Evolutionary conservation across 2,329 filamentous ascomycete genomes (phyloP), one percentile per base, ranked within the genome.

Genomic region (Pseudogymnoascus sp.): DNA sequence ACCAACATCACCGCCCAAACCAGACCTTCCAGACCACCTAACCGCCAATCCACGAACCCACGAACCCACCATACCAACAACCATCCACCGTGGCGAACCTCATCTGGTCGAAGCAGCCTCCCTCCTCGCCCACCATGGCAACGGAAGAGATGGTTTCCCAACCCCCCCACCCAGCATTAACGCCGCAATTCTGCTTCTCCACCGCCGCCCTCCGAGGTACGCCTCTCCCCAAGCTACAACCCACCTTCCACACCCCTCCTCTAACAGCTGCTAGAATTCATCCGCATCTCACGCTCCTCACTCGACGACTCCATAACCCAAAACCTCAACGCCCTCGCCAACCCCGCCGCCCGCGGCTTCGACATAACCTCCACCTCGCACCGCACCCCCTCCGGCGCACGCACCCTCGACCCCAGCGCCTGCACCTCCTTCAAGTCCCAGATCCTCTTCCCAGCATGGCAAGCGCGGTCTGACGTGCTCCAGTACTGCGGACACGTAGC

Each of bases 251-350:
- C 19, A 54, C 14, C 34, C 14, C 10, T 48, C 39, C 7, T 16
- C 48, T 51, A 62, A 43, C 61, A 62, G 4, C 39, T 57, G 2
- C 37, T 34, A 96, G 95, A 96, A 75, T 99, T 99, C 75, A 83
- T 99, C 21, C 90, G 92, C 41, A 77, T 95, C 68, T 97, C 93
- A 8, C 87, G 95, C 68, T 82, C 85, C 62, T 85, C 90, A 60
- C 88, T 97, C 72, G 95, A 99, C 77, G 95, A 99, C 77, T 92
- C 90, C 51, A 98, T 99, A 73, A 86, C 87, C 0, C 93, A 96
- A 73, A 93, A 96, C 72, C 85, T 99, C 66, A 98, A 98, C 79
- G 91, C 92, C 1, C 83, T 98, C 39, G 79, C 91, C 51, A 93
- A 89, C 0, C 93, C 93, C 0, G 83, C 90, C 11, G 79, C 81